Evolutionary conservation across 495 filamentous ascomycete genomes (phyloP).

Genomic region (Neurospora sp.): DNA sequence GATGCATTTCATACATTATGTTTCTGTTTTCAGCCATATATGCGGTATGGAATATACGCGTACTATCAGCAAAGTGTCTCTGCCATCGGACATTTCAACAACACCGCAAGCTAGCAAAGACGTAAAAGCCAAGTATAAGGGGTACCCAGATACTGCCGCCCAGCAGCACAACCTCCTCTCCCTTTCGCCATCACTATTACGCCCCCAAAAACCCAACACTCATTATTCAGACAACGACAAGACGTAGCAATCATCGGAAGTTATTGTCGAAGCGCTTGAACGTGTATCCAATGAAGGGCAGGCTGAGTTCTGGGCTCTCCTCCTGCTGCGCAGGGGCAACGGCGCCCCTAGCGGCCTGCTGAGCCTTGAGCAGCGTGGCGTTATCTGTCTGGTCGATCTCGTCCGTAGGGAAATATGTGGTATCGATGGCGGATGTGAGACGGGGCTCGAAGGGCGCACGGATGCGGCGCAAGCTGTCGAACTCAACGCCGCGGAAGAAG

Average conservation of each 20-base stretch:
- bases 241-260: constrained; percentile 32
- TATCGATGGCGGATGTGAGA: constrained; percentile 83
- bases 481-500: constrained; percentile 94
- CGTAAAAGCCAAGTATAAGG: neutral
- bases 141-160: neutral
- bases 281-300: constrained; percentile 97
- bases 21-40: neutral
- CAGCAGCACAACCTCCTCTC: neutral
- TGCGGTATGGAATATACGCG: neutral
- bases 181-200: neutral
- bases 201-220: neutral
- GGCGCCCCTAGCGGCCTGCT: constrained; percentile 40
- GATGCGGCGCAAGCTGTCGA: constrained; percentile 82
- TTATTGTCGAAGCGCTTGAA: constrained; percentile 95
- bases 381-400: constrained; percentile 93
- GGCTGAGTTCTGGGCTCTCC: constrained; percentile 70
- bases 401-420: constrained; percentile 97
- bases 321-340: constrained; percentile 24
- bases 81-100: neutral
- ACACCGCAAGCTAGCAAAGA: neutral
- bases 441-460: constrained; percentile 93
- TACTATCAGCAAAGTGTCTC: neutral
- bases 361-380: constrained; percentile 57
- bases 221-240: neutral
- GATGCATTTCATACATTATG: neutral